Evolutionary conservation across 164 flowering plant genomes (phyloP).

Genomic region (Dillenia turbinata): DNA sequence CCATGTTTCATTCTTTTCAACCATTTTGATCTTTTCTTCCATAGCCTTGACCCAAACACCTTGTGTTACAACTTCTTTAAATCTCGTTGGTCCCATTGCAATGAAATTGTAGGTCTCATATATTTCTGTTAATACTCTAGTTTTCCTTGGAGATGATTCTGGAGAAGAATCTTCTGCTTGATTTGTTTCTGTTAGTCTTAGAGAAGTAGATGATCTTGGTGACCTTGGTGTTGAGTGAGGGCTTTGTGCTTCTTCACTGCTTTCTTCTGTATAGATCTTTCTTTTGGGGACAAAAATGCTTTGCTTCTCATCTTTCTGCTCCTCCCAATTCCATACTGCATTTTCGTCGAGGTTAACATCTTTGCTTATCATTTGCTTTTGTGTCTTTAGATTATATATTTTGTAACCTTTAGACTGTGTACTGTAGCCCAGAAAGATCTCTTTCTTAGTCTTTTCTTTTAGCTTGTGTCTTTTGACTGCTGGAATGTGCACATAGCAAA

Average conservation of each 20-base stretch:
- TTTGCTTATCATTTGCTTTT: neutral
- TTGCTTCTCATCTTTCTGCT: neutral
- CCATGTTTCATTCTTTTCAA: neutral
- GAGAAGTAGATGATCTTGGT: neutral
- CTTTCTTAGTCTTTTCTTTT: neutral
- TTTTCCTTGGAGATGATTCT: neutral
- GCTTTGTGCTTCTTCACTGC: neutral
- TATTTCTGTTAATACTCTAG: neutral
- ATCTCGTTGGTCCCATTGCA: neutral
- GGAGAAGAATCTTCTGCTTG: neutral
- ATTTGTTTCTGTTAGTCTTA: neutral
- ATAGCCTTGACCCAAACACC: neutral
- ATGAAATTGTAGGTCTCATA: neutral
- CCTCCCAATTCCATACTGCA: neutral
- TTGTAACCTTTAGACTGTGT: neutral
- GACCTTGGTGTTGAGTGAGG: neutral
- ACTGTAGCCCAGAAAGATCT: neutral
- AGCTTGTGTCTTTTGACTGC: neutral
- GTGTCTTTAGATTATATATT: neutral
- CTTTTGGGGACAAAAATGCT: neutral
- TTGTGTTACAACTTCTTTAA: neutral
- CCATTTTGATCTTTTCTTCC: no score
- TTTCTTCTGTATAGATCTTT: neutral
- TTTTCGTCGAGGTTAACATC: neutral
- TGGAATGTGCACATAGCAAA: neutral